A percentile compares a stretch with the other conserved stretches of the same genome.
Evolutionary conservation across 257 asterid species (phyloP).

Genomic region (Nicotiana undulata): DNA sequence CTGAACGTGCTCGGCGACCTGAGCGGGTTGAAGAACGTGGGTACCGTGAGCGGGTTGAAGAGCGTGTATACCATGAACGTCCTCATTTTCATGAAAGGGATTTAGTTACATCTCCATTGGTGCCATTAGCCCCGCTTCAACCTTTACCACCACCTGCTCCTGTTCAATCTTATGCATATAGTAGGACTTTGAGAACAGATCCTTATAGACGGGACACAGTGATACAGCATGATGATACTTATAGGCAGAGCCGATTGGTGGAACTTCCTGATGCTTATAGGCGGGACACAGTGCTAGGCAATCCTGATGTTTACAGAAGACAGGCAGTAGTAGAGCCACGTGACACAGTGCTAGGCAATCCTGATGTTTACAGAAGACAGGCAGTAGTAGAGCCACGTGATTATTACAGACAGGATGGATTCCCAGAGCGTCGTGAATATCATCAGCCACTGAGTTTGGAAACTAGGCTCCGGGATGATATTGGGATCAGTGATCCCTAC

Average conservation of each 20-base stretch:
- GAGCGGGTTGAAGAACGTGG: background rate
- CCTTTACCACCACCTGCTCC: background rate
- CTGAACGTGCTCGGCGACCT: background rate
- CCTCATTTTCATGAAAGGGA: background rate
- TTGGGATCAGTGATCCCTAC: background rate
- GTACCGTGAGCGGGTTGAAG: slow-evolving; percentile 5
- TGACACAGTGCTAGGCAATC: background rate
- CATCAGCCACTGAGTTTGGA: background rate
- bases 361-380: background rate
- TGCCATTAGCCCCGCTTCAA: background rate
- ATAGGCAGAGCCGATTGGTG: slow-evolving; percentile 1
- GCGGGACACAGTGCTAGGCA: background rate
- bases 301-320: background rate
- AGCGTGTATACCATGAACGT: background rate
- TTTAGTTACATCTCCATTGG: background rate
- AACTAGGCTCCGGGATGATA: background rate
- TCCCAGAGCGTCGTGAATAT: background rate
- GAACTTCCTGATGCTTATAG: slow-evolving; percentile 2
- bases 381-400: background rate
- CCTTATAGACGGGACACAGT: background rate
- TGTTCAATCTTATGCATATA: background rate
- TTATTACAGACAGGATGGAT: background rate
- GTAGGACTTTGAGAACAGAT: background rate
- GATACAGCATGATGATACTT: background rate
- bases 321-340: background rate